Conservation (phyloP, 129 eudicot genomes). For the Gnaphalium uliginosum region DNA sequence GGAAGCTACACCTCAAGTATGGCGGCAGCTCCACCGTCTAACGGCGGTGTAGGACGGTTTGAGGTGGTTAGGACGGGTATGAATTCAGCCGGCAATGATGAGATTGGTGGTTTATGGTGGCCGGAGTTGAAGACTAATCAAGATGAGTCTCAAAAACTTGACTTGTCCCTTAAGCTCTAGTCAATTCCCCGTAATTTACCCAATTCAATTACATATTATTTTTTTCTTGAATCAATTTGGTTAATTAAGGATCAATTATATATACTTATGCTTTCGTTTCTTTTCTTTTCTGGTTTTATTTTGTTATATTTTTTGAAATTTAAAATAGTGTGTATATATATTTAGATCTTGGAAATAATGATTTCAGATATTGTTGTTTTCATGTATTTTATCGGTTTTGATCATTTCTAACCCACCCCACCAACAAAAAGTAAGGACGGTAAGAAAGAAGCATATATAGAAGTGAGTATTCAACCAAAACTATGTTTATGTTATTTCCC, state of each 20-base stretch:
- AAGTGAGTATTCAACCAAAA: constrained; percentile 22
- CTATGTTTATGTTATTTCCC: constrained; percentile 18
- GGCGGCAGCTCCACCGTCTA: constrained; percentile 18
- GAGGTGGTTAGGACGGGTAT: constrained; percentile 33
- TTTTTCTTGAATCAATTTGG: constrained; percentile 22
- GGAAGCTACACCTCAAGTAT: constrained; percentile 18
- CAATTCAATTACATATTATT: constrained; percentile 19
- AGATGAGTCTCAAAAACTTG: constrained; percentile 51
- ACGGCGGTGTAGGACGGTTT: constrained; percentile 41
- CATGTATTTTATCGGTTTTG: constrained; percentile 5
- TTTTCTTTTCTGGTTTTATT: neutral
- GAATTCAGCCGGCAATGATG: constrained; percentile 33
- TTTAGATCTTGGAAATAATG: constrained; percentile 34
- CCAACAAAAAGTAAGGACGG: constrained; percentile 27
- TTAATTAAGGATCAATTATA: constrained; percentile 23
- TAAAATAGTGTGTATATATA: constrained; percentile 21
- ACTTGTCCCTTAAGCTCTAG: constrained; percentile 61
- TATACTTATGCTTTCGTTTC: constrained; percentile 7
- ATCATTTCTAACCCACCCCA: constrained; percentile 40
- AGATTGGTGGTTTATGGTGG: constrained; percentile 36
- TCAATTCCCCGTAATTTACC: neutral
- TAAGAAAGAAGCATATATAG: constrained; percentile 20
- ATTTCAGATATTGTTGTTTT: constrained; percentile 28
- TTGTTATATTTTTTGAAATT: constrained; percentile 15
- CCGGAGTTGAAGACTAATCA: constrained; percentile 39